These are phyloP conservation scores for Globisporangium cylindrosporum DNA, from an alignment of 352 stramenopile genomes.

Conservation along the genomic window DNA sequence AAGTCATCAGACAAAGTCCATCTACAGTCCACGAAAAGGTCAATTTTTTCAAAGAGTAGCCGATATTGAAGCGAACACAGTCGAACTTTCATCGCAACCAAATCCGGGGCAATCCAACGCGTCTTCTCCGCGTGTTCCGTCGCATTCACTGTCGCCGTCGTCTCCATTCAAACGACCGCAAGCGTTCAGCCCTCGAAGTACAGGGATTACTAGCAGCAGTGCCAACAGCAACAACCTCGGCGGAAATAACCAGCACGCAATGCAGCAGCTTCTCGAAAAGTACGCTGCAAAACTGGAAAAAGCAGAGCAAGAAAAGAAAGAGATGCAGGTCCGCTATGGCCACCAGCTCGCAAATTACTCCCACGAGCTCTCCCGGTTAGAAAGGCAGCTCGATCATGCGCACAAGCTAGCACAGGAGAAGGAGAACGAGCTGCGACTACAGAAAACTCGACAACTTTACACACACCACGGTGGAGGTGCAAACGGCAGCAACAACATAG, in stretches of 20 bases:
- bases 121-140: background rate
- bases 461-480: slow-evolving; percentile 9
- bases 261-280: slow-evolving; percentile 26
- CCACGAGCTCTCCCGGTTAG: slow-evolving; percentile 60
- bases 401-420: slow-evolving; percentile 47
- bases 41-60: background rate
- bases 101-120: background rate
- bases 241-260: background rate
- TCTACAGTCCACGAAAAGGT: background rate
- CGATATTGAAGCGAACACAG: background rate
- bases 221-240: background rate
- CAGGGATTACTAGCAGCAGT: background rate
- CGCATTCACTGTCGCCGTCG: slow-evolving; percentile 4
- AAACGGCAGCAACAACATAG: background rate
- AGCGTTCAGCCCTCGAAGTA: background rate
- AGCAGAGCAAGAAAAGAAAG: slow-evolving; percentile 49
- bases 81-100: background rate
- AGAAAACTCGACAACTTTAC: slow-evolving; percentile 57
- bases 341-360: slow-evolving; percentile 70
- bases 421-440: slow-evolving; percentile 53
- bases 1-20: background rate
- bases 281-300: slow-evolving; percentile 35
- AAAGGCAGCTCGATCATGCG: slow-evolving; percentile 59
- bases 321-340: slow-evolving; percentile 38
- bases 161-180: background rate